These are phyloP conservation scores for Aspergillus indologenus DNA, from an alignment of 495 filamentous ascomycete genomes.

Conservation along the genomic window DNA sequence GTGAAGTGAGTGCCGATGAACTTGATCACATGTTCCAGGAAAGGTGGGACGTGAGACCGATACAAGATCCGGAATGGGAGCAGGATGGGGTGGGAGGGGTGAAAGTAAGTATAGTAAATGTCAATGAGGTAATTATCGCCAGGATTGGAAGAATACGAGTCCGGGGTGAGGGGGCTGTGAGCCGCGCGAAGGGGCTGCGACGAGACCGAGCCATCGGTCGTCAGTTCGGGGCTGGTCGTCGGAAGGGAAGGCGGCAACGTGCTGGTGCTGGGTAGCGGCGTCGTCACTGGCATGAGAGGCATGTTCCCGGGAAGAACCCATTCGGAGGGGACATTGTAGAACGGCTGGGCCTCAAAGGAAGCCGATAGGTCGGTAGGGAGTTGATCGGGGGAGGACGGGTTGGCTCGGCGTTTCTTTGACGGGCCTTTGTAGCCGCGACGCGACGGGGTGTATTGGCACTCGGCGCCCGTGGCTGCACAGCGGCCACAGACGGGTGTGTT, in stretches of 20 bases:
- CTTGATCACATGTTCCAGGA: conserved; percentile 46
- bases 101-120: conserved; percentile 47
- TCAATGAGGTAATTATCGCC: conserved; percentile 45
- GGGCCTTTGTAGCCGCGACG: conserved; percentile 48
- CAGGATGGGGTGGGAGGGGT: conserved; percentile 45
- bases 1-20: conserved; percentile 47
- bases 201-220: conserved; percentile 17
- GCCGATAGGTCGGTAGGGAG: conserved; percentile 21
- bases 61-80: conserved; percentile 35
- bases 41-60: conserved; percentile 30
- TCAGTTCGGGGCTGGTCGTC: conserved; percentile 27
- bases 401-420: conserved; percentile 46
- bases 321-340: conserved; percentile 28
- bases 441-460: conserved; percentile 47
- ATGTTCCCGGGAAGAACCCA: conserved; percentile 29
- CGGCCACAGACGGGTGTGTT: conserved; percentile 42
- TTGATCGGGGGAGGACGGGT: conserved; percentile 33
- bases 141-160: conserved; percentile 34
- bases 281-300: conserved; percentile 16
- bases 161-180: conserved; percentile 39
- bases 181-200: conserved; percentile 19
- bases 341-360: conserved; percentile 17
- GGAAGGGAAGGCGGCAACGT: conserved; percentile 17
- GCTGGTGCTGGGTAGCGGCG: conserved; percentile 16
- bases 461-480: conserved; percentile 30